Conservation (phyloP, 768 basidiomycete genomes). For the Leucogyrophana mollusca region DNA sequence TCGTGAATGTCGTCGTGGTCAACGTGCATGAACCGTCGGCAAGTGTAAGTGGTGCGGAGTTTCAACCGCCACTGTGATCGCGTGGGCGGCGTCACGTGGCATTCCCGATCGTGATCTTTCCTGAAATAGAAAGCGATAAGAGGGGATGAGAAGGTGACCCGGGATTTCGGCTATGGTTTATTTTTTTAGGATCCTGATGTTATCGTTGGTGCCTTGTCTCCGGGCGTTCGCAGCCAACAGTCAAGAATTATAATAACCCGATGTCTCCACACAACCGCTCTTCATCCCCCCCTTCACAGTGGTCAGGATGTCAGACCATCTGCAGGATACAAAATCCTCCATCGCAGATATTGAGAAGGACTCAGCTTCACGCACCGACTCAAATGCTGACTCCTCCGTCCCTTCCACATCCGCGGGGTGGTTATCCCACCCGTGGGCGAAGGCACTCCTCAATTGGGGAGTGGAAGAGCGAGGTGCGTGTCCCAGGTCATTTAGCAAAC, state of each 20-base stretch:
- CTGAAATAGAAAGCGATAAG: constrained; percentile 4
- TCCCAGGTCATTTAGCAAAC: neutral
- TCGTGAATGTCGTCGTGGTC: constrained; percentile 6
- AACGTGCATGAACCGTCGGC: neutral
- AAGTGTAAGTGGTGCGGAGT: neutral
- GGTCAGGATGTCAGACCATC: constrained; percentile 21
- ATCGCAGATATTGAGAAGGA: constrained; percentile 30
- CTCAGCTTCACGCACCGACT: constrained; percentile 14
- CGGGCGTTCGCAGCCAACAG: neutral
- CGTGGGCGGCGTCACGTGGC: constrained; percentile 2
- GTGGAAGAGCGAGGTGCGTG: constrained; percentile 28
- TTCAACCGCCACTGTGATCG: too few relatives aligned
- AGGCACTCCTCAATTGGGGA: constrained; percentile 26
- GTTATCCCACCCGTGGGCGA: constrained; percentile 12
- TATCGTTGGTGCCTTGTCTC: neutral
- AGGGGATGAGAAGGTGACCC: neutral
- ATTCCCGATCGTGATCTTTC: constrained; percentile 7
- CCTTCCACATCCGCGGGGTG: constrained; percentile 4
- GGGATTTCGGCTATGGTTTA: neutral
- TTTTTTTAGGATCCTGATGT: neutral
- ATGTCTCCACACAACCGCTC: neutral
- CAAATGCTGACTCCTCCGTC: neutral
- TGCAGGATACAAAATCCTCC: constrained; percentile 18
- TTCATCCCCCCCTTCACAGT: constrained; percentile 2
- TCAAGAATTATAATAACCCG: constrained; percentile 1